These are phyloP conservation scores for Austroboletus niveus DNA, from an alignment of 1,284 basidiomycete species.

Conservation along the genomic window DNA sequence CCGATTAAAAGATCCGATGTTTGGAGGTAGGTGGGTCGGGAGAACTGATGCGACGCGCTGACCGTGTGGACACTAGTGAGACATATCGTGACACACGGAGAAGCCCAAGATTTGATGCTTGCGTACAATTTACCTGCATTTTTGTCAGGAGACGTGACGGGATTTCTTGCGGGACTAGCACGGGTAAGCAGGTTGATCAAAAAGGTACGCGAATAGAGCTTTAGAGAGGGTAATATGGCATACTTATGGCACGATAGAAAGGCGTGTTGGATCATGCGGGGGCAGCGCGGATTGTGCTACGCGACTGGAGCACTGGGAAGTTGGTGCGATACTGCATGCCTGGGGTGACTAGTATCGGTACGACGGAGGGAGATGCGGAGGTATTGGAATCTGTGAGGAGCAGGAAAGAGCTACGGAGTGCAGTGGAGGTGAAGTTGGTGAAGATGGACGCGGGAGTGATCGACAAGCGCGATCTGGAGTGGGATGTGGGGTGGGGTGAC, in stretches of 20 bases:
- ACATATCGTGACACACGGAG: slow-evolving; percentile 72
- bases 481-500: slow-evolving; percentile 56
- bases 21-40: slow-evolving; percentile 52
- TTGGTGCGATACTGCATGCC: slow-evolving; percentile 79
- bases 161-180: slow-evolving; percentile 84
- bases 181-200: slow-evolving; percentile 79
- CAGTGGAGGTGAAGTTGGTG: slow-evolving; percentile 50
- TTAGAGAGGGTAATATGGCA: neutral
- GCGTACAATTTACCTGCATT: slow-evolving; percentile 88
- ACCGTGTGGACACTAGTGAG: slow-evolving; percentile 47
- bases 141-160: slow-evolving; percentile 62
- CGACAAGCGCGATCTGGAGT: slow-evolving; percentile 52
- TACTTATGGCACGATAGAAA: slow-evolving; percentile 44
- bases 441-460: slow-evolving; percentile 49
- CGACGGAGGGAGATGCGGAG: slow-evolving; percentile 40
- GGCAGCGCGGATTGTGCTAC: slow-evolving; percentile 80
- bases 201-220: slow-evolving; percentile 51
- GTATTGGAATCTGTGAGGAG: slow-evolving; percentile 50
- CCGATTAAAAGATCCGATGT: slow-evolving; percentile 80
- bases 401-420: slow-evolving; percentile 64
- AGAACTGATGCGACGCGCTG: slow-evolving; percentile 7
- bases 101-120: slow-evolving; percentile 84
- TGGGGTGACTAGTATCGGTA: slow-evolving; percentile 34
- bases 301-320: slow-evolving; percentile 86
- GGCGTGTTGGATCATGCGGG: slow-evolving; percentile 77